Evolutionary conservation across 2,329 filamentous ascomycete species (phyloP), one percentile per base, ranked within the genome.

Genomic region (Colletotrichum sp.): DNA sequence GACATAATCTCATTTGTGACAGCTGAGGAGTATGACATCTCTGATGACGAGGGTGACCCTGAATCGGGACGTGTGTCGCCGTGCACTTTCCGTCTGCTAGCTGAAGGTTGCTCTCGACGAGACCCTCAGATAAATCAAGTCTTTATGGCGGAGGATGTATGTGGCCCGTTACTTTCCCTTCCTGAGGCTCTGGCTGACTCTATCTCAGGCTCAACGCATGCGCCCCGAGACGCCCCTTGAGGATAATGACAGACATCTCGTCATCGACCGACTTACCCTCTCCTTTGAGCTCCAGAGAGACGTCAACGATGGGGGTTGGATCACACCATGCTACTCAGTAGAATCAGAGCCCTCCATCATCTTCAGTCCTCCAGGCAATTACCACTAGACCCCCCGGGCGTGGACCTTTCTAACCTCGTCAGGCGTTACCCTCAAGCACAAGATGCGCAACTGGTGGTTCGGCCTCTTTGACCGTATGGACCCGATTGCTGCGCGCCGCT

Each of bases 41-140:
- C 83, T 0, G 86, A 88, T 67, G 81, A 84, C 24, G 87, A 90
- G 72, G 87, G 85, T 3, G 83, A 83, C 26, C 81, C 82, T 0
- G 77, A 81, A 6, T 79, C 81, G 6, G 83, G 82, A 2, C 84
- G 83, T 2, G 85, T 89, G 32, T 85, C 84, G 0, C 85, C 87
- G 2, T 85, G 82, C 74, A 87, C 84, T 0, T 89, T 89, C 72
- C 80, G 83, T 15, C 78, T 81, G 3, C 85, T 83, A 81, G 79
- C 85, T 36, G 78, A 85, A 72, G 86, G 85, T 67, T 81, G 81
- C 49, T 76, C 81, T 76, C 79, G 82, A 70, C 82, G 80, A 80
- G 80, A 85, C 18, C 76, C 68, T n/a, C 76, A 77, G 39, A 74
- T 66, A 49, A 70, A 64, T 6, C 62, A 70, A 66, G 30, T 75